Evolutionary conservation across 2,329 filamentous ascomycete species (phyloP), one percentile per base, ranked within the genome.

Genomic region (Raffaelea arxii): DNA sequence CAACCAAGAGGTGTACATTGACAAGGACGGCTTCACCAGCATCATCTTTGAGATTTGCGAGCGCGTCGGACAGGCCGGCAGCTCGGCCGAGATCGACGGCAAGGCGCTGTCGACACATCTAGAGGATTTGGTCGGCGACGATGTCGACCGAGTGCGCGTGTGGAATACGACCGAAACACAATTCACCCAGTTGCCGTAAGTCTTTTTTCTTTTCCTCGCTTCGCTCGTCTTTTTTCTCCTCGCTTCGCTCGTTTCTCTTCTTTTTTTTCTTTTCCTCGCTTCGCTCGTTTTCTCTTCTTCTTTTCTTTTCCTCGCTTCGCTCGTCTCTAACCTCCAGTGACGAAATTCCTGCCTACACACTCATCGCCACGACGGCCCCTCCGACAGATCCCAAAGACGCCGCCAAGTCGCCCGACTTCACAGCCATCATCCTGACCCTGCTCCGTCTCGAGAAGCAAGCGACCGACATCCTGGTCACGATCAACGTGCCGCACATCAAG

Each of bases 1-100:
- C 62, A 86, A 94, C 64, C 90, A 97, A 69, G 91, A 96, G 71
- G 84, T 96, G 55, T 95, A 82, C 68, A 82, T 96, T 58, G 88
- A 94, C 61, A 75, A 78, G 53, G 75, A 84, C 52, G 89, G 88
- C 43, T 90, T 90, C 63, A 87, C 86, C 3, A 89, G 78, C 65
- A 81, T 95, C 62, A 90, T 95, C 56, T 77, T 96, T 64, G 91
- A 97, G 58, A 87, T 97, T 58, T 84, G 86, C 46, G 84, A 96
- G 68, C 84, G 86, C 47, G 82, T 94, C 21, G 76, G 78, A 49
- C 61, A 65, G 14, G 58, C 76, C 4, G 70, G 72, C 25, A 69
- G 65, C 37, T 65, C 70, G 2, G 70, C 78, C 18, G 75, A 80
- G 57, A 76, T 77, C 30, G 80, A 90, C 56, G 82, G 84, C 47